Base-by-base conservation (phyloP, 306 rosid species). In the Mimosa pudica region DNA sequence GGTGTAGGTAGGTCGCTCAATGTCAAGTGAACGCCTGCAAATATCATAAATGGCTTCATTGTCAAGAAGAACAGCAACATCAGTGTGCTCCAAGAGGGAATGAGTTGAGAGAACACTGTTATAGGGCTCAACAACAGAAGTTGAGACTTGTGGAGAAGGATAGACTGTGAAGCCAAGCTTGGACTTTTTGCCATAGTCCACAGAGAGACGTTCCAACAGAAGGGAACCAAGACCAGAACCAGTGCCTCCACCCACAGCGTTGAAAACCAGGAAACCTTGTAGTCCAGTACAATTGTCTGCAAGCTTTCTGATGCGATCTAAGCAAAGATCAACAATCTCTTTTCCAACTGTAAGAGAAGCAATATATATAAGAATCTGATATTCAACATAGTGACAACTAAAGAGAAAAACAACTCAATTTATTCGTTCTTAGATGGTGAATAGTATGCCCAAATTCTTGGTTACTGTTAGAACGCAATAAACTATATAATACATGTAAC, bases 241-340 rank as follows among this genome's bases (percentile, higher is more conserved):
- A 45, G 97, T 91, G 77, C 97, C 97, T 30, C 97, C 97, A 69
- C 97, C 97, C 61, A 89, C 97, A 38, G 97, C 97, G 82, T 89
- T 92, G 85, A 92, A 89, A 57, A 92, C 97, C 65, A 92, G 85
- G 78, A 91, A 91, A 74, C 97, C 94, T 84, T 91, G 97, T 55
- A 91, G 97, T 77, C 94, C 94, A 60, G 97, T 92, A 89, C 97
- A 92, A 86, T 88, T 91, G 75, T 91, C 97, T 45, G 97, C 94
- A 54, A 91, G 91, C 86, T 91, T 91, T 33, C 97, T 75, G 79
- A 91, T 89, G 10, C 97, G 89, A 79, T 91, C 97, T 81, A 91
- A 60, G 90, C 97, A 91, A 32, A 91, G 92, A 71, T 91, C 92
- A 9, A 91, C 97, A 44, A 89, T 89, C 90, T 91, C 97, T 88